Conservation (phyloP, 2,329 filamentous ascomycete genomes). For the Verticillium albo-atrum region DNA sequence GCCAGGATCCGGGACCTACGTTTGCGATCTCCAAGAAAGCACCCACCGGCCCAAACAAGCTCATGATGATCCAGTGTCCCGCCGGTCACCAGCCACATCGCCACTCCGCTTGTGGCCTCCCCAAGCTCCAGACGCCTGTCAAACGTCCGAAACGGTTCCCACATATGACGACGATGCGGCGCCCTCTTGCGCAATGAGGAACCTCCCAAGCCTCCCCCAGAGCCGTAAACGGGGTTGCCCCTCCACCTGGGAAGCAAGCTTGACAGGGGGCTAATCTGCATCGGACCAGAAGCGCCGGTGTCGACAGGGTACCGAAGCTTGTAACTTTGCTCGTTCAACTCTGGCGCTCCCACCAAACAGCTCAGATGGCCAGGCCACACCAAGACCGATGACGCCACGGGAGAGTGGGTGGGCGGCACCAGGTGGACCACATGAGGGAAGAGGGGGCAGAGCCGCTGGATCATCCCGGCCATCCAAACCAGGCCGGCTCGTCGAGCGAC, state of each 20-base stretch:
- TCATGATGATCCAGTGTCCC: neutral
- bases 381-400: conserved; percentile 14
- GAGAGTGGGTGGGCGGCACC: neutral
- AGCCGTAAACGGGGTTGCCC: neutral
- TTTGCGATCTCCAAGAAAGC: neutral
- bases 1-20: neutral
- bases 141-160: neutral
- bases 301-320: conserved; percentile 4
- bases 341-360: neutral
- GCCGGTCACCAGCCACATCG: neutral
- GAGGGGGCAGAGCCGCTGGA: no score
- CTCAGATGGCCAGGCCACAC: neutral
- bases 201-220: neutral
- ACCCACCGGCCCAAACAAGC: neutral
- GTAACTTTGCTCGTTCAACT: neutral
- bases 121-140: neutral
- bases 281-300: conserved; percentile 8
- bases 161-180: neutral
- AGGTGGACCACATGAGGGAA: neutral
- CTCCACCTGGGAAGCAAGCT: neutral
- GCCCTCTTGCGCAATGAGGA: neutral
- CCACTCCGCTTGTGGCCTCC: neutral
- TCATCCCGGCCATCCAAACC: no score
- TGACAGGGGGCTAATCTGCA: neutral
- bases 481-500: no score